phyloP scores from a whole-genome alignment of 2,329 filamentous ascomycete species.

The Ophiostoma novo-ulmi region DNA sequence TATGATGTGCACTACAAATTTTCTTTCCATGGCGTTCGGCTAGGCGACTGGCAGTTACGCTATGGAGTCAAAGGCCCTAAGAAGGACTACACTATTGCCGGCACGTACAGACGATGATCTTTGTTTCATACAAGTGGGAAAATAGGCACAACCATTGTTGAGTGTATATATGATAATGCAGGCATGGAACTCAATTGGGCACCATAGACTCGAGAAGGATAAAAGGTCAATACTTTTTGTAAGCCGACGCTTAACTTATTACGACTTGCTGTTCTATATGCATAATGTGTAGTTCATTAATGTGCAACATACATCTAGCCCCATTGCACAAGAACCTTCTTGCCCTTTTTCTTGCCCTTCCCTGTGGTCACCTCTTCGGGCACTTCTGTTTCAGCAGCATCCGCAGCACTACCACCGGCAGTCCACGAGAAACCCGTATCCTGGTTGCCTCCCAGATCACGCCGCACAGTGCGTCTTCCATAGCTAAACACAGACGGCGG shows the following conservation, averaged over 20 bases:
- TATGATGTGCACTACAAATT: slow-evolving; percentile 69
- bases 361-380: slow-evolving; percentile 32
- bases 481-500: slow-evolving; percentile 60
- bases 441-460: slow-evolving; percentile 44
- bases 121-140: not conserved
- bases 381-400: slow-evolving; percentile 28
- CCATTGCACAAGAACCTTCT: slow-evolving; percentile 60
- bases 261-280: not conserved
- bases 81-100: slow-evolving; percentile 64
- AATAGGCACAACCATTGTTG: not conserved
- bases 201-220: not conserved
- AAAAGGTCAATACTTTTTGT: not conserved
- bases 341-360: slow-evolving; percentile 53
- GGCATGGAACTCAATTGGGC: not conserved
- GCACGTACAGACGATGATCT: slow-evolving; percentile 42
- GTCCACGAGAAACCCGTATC: slow-evolving; percentile 53
- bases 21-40: slow-evolving; percentile 51
- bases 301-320: slow-evolving; percentile 36
- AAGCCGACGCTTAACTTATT: not conserved
- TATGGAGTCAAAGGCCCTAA: slow-evolving; percentile 66
- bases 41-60: slow-evolving; percentile 54
- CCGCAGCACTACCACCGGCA: slow-evolving; percentile 32
- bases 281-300: too few relatives aligned
- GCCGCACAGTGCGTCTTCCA: slow-evolving; percentile 49
- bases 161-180: too few relatives aligned